These are phyloP conservation scores for Amanita bisporigera DNA, from an alignment of 1,284 basidiomycete genomes.

Conservation along the genomic window DNA sequence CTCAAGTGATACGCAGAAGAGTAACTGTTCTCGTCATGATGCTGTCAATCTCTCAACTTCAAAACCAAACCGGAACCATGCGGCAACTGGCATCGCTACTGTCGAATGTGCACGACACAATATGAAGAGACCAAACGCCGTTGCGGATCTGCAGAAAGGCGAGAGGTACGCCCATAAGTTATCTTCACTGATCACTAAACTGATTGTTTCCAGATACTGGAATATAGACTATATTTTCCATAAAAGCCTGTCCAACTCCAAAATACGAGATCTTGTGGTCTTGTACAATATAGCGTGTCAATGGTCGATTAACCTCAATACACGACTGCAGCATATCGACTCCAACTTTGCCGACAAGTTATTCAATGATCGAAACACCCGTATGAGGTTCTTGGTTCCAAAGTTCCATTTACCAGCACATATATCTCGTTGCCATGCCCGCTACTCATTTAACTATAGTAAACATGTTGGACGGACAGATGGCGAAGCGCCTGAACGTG, in stretches of 20 bases:
- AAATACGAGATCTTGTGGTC: neutral
- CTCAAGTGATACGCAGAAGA: no score
- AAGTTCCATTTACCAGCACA: conserved; percentile 45
- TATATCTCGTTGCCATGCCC: conserved; percentile 23
- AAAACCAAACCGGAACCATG: neutral
- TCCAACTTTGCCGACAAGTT: no score
- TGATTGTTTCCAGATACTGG: conserved; percentile 3
- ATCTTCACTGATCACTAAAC: neutral
- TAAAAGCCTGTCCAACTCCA: conserved; percentile 1
- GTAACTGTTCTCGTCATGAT: neutral
- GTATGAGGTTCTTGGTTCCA: conserved; percentile 22
- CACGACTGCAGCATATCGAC: no score
- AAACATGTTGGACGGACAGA: conserved; percentile 38
- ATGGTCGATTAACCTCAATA: no score
- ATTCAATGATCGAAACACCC: no score
- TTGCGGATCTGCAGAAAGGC: neutral
- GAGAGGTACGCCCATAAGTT: neutral
- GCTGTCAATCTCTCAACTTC: no score
- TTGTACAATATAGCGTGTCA: conserved; percentile 11
- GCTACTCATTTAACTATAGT: conserved; percentile 38
- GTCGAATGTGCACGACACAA: neutral
- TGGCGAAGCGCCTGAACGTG: conserved; percentile 44
- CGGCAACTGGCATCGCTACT: conserved; percentile 10
- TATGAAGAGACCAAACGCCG: neutral
- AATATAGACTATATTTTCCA: conserved; percentile 11